These are phyloP conservation scores for Starmerella powellii DNA, from an alignment of 805 yeast species.

Conservation along the genomic window DNA sequence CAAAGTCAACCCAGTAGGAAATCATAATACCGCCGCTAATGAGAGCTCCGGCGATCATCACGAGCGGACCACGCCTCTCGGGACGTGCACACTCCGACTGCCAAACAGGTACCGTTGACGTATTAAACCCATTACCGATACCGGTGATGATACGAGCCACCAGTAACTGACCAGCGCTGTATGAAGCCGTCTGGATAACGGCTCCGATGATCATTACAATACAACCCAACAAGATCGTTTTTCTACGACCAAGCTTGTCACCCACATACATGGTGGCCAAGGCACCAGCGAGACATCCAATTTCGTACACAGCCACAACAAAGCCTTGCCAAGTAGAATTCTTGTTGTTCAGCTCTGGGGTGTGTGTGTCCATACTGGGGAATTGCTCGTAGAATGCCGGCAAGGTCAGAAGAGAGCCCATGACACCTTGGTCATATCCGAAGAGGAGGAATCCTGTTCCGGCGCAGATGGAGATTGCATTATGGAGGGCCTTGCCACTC, in stretches of 20 bases:
- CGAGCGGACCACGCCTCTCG: slow-evolving; percentile 48
- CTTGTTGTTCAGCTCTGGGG: slow-evolving; percentile 3
- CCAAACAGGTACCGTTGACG: slow-evolving; percentile 68
- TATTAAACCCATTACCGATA: slow-evolving; percentile 56
- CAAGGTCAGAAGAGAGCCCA: slow-evolving; percentile 30
- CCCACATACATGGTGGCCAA: slow-evolving; percentile 46
- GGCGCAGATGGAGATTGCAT: slow-evolving; percentile 42
- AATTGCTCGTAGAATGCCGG: slow-evolving; percentile 22
- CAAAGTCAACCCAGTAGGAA: slow-evolving; percentile 62
- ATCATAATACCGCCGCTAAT: slow-evolving; percentile 56
- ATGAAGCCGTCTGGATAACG: slow-evolving; percentile 44
- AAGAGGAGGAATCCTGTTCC: slow-evolving; percentile 53
- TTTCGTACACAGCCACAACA: slow-evolving; percentile 37
- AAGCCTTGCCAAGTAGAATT: slow-evolving; percentile 25
- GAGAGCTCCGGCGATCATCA: slow-evolving; percentile 51
- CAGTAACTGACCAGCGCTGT: slow-evolving; percentile 50
- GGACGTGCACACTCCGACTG: slow-evolving; percentile 58
- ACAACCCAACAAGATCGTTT: slow-evolving; percentile 38
- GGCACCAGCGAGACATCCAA: slow-evolving; percentile 61
- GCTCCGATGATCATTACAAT: slow-evolving; percentile 47
- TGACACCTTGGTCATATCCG: slow-evolving; percentile 72
- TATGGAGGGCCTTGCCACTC: slow-evolving; percentile 10
- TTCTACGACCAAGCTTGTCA: slow-evolving; percentile 46
- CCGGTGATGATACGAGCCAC: slow-evolving; percentile 58
- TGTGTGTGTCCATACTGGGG: slow-evolving; percentile 16